These are phyloP conservation scores for Garcia nutans DNA, from an alignment of 345 rosid genomes.

Conservation along the genomic window DNA sequence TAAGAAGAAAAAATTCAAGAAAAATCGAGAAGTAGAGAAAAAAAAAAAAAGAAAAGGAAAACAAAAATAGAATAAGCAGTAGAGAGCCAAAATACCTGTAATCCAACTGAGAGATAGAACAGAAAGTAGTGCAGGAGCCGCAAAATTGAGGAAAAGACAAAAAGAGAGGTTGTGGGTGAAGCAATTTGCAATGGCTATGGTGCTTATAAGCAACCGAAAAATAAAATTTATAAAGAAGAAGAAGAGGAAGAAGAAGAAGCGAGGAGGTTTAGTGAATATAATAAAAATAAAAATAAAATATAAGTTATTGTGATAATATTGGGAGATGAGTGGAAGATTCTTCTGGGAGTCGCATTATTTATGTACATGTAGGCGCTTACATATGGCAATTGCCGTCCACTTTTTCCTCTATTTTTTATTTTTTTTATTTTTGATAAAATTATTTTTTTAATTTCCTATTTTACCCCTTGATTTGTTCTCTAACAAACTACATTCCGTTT, in stretches of 20 bases:
- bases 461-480: not conserved
- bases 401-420: not conserved
- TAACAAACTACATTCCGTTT: too few relatives aligned
- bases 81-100: not conserved
- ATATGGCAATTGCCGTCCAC: constrained; percentile 3
- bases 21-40: not conserved
- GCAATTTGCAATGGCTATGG: not conserved
- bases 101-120: not conserved
- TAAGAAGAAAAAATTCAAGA: not conserved
- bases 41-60: not conserved
- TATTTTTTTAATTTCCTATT: not conserved
- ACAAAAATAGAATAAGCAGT: not conserved
- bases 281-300: too few relatives aligned
- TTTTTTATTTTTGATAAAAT: too few relatives aligned
- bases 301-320: not conserved
- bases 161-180: not conserved
- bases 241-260: too few relatives aligned
- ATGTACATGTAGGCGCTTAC: not conserved
- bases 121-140: not conserved
- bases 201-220: not conserved
- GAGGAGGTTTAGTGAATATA: not conserved
- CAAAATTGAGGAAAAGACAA: not conserved
- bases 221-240: too few relatives aligned
- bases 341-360: not conserved
- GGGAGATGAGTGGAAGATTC: constrained; percentile 15